A percentile compares a stretch with the other conserved stretches of the same genome.
phyloP scores from a whole-genome alignment of 2,329 filamentous ascomycete species.

The Calonectria pseudoreteaudii region DNA sequence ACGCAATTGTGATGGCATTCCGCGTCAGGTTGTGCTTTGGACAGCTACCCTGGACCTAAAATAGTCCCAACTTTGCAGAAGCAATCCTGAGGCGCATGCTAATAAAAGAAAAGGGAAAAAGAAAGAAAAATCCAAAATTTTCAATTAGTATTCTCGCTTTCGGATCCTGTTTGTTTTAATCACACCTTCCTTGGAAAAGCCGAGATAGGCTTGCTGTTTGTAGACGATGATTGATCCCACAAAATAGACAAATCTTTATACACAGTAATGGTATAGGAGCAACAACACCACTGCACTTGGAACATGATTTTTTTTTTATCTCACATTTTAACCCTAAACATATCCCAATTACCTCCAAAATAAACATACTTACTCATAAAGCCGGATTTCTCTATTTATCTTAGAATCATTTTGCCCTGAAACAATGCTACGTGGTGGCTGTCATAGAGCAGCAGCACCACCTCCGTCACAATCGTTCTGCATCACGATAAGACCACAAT shows the following conservation, averaged over 20 bases:
- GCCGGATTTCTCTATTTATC: too few species aligned
- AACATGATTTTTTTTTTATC: too few species aligned
- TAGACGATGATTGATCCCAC: neutral
- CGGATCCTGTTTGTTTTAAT: neutral
- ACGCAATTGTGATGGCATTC: neutral
- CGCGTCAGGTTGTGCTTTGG: neutral
- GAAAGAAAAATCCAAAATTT: too few species aligned
- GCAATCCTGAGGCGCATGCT: neutral
- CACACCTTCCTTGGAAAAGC: neutral
- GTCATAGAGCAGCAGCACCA: rapidly evolving
- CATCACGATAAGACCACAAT: neutral
- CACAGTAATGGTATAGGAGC: too few species aligned
- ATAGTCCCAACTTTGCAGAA: neutral
- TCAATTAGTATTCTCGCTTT: neutral
- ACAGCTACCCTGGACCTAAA: neutral
- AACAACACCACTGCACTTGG: too few species aligned
- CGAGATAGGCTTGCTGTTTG: neutral
- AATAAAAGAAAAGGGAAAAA: too few species aligned
- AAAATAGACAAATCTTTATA: too few species aligned
- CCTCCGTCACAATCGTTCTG: neutral
- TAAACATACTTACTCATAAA: too few species aligned
- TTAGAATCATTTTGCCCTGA: neutral
- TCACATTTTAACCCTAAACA: too few species aligned
- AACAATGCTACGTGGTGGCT: neutral
- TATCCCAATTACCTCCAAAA: too few species aligned